These are phyloP conservation scores for Teratosphaeria zuluensis DNA, from an alignment of 2,329 filamentous ascomycete genomes.

Conservation along the genomic window DNA sequence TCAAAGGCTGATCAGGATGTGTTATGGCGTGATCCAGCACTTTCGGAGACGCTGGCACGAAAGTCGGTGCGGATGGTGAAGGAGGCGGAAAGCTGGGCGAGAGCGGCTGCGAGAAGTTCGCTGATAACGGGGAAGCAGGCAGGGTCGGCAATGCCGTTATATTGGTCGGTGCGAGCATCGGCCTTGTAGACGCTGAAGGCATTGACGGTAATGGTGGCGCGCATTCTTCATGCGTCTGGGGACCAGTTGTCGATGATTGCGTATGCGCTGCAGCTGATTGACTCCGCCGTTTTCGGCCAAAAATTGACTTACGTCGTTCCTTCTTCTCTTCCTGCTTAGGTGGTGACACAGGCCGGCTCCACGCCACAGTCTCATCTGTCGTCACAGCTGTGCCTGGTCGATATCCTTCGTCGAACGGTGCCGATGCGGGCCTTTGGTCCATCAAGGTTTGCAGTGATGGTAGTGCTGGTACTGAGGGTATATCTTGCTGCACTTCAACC, in stretches of 20 bases:
- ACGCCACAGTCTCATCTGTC: slow-evolving; percentile 2
- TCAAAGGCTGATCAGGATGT: not conserved
- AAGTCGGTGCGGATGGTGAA: not conserved
- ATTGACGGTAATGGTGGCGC: slow-evolving; percentile 1
- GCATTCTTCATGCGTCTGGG: not conserved
- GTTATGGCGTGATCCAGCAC: not conserved
- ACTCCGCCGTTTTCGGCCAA: slow-evolving; percentile 2
- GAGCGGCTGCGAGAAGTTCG: not conserved
- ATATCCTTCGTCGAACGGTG: not conserved
- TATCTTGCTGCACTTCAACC: slow-evolving; percentile 10
- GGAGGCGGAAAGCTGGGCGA: not conserved
- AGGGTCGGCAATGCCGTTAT: not conserved
- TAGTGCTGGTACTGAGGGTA: slow-evolving; percentile 13
- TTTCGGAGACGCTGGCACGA: not conserved
- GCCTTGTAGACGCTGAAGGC: not conserved
- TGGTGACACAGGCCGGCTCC: slow-evolving; percentile 1
- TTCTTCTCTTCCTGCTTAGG: slow-evolving; percentile 1
- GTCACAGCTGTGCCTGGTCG: slow-evolving; percentile 5
- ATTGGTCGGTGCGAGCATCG: not conserved
- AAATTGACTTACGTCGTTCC: slow-evolving; percentile 2
- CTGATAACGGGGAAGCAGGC: not conserved
- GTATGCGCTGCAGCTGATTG: not conserved
- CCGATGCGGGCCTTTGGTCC: not conserved
- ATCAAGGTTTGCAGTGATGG: not conserved
- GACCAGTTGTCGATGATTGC: not conserved